A percentile compares a stretch with the other conserved stretches of the same genome.
Conservation (phyloP, 345 rosid genomes). For the Citrus trifoliata region DNA sequence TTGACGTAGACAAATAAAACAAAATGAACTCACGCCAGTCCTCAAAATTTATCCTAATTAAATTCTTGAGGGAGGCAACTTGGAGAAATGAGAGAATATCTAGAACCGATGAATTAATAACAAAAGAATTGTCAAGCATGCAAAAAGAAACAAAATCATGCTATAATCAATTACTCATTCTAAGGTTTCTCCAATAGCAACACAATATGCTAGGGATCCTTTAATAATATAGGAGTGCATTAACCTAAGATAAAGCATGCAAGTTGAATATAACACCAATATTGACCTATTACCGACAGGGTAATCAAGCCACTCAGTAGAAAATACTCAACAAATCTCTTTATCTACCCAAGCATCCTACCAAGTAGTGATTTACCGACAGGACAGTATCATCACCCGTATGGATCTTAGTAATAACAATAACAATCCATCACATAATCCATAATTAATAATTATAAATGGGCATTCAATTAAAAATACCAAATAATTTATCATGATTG, state of each 20-base stretch:
- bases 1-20: neutral
- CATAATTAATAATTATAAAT: neutral
- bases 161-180: too few relatives aligned
- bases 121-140: neutral
- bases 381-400: neutral
- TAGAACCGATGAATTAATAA: neutral
- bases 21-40: neutral
- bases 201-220: too few relatives aligned
- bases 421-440: neutral
- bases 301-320: too few relatives aligned
- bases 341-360: too few relatives aligned
- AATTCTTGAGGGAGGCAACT: neutral
- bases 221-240: too few relatives aligned
- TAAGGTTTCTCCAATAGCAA: neutral
- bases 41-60: neutral
- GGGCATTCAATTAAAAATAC: neutral
- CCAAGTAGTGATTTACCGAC: too few relatives aligned
- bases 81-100: neutral
- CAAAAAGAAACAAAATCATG: neutral
- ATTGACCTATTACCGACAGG: too few relatives aligned
- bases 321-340: too few relatives aligned
- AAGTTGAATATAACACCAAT: too few relatives aligned
- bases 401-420: neutral
- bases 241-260: too few relatives aligned
- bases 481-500: too few relatives aligned